A percentile compares a stretch with the other conserved stretches of the same genome.
Conservation (phyloP, 2,329 filamentous ascomycete species). For the Leptographium radiaticola region DNA sequence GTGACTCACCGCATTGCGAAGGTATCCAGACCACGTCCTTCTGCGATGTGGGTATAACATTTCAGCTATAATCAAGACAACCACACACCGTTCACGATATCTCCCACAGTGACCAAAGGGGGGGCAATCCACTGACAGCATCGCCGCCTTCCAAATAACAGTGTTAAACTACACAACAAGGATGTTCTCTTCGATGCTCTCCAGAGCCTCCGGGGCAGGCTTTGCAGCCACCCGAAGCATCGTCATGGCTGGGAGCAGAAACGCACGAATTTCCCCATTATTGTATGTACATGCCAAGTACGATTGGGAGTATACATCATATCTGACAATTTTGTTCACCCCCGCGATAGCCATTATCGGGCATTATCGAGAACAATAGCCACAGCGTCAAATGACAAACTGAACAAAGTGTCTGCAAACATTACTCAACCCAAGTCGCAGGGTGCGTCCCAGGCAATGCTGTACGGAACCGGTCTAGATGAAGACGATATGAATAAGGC, state of each 20-base stretch:
- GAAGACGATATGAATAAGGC: slow-evolving; percentile 90
- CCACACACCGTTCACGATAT: too few relatives aligned
- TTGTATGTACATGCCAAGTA: background rate
- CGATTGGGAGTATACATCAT: background rate
- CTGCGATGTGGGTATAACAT: background rate
- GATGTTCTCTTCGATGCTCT: background rate
- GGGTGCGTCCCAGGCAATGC: slow-evolving; percentile 96
- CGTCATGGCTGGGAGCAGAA: background rate
- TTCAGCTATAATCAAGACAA: too few relatives aligned
- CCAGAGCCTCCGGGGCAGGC: background rate
- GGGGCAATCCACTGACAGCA: too few relatives aligned
- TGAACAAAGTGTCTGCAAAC: slow-evolving; percentile 72
- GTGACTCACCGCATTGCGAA: slow-evolving; percentile 1
- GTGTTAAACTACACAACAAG: background rate
- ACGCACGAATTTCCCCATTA: background rate
- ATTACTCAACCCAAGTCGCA: slow-evolving; percentile 98
- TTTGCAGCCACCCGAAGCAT: background rate
- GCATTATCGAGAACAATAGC: slow-evolving; percentile 36
- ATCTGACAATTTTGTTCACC: background rate
- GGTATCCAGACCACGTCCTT: background rate
- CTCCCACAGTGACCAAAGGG: too few relatives aligned
- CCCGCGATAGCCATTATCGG: slow-evolving; percentile 23
- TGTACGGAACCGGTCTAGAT: slow-evolving; percentile 83
- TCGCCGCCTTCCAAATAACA: too few relatives aligned
- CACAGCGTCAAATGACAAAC: slow-evolving; percentile 33